Conservation (phyloP, 176 grass and related monocot genomes). For the Leersia perrieri region DNA sequence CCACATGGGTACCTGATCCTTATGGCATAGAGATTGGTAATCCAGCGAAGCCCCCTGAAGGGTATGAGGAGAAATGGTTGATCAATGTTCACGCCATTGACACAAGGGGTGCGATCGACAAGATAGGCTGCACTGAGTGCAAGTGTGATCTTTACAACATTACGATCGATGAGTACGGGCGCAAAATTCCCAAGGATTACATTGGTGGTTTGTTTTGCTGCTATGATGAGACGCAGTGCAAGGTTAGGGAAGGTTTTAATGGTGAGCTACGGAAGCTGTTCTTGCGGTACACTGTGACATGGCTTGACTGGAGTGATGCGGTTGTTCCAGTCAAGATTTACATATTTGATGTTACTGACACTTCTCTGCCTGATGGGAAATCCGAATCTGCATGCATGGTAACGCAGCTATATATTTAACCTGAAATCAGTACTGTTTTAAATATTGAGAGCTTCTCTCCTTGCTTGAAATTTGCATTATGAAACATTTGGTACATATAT, state of each 20-base stretch:
- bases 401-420: not conserved
- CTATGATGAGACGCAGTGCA: constrained; percentile 68
- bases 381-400: constrained; percentile 51
- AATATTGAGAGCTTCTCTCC: not conserved
- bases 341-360: constrained; percentile 70
- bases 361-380: not conserved
- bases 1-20: constrained; percentile 83
- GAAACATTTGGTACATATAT: not conserved
- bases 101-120: constrained; percentile 57
- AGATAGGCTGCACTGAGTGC: constrained; percentile 68
- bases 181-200: constrained; percentile 30
- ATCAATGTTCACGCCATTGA: constrained; percentile 85
- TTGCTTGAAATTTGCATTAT: not conserved
- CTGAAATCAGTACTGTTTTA: not conserved
- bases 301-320: constrained; percentile 57
- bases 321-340: constrained; percentile 75
- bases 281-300: constrained; percentile 68
- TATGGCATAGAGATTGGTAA: constrained; percentile 75
- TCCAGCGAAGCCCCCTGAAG: constrained; percentile 39
- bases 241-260: constrained; percentile 30
- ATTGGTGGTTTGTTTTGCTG: constrained; percentile 65
- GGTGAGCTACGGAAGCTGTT: constrained; percentile 47
- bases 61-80: constrained; percentile 66
- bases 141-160: constrained; percentile 76
- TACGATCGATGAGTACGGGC: constrained; percentile 57